These are phyloP conservation scores for Colletotrichum tropicicola DNA, from an alignment of 2,329 filamentous ascomycete genomes.

Conservation along the genomic window DNA sequence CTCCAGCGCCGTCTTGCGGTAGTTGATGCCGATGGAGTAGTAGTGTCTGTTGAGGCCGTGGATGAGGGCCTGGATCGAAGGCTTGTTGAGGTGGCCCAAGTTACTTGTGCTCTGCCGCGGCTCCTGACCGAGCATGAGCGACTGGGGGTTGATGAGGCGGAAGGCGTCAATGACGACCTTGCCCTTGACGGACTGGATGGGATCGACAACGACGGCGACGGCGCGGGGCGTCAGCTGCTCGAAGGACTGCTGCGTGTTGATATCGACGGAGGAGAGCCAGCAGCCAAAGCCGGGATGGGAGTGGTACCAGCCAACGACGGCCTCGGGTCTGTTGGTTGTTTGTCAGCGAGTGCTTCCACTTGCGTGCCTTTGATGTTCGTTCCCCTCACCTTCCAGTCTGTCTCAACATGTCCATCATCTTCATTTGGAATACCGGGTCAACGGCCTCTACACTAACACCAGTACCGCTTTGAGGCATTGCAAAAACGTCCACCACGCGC, in stretches of 20 bases:
- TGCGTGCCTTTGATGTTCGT: slow-evolving; percentile 3
- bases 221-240: slow-evolving; percentile 97
- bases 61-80: slow-evolving; percentile 98
- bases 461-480: slow-evolving; percentile 98
- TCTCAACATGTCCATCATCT: slow-evolving; percentile 99
- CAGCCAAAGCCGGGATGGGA: slow-evolving; percentile 99
- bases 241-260: slow-evolving; percentile 99
- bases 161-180: slow-evolving; percentile 99
- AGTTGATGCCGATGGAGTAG: slow-evolving; percentile 99
- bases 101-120: slow-evolving; percentile 98
- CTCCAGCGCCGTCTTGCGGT: slow-evolving; percentile 95
- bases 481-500: slow-evolving; percentile 97
- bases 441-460: slow-evolving; percentile 98
- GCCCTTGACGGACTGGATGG: slow-evolving; percentile 98
- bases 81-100: slow-evolving; percentile 97
- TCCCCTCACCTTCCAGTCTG: slow-evolving; percentile 91
- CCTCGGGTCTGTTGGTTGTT: slow-evolving; percentile 76
- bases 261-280: slow-evolving; percentile 98
- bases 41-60: slow-evolving; percentile 98
- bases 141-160: slow-evolving; percentile 97
- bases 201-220: slow-evolving; percentile 97
- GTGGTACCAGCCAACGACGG: slow-evolving; percentile 99
- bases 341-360: slow-evolving; percentile 7
- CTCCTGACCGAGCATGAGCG: slow-evolving; percentile 97
- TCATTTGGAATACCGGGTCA: slow-evolving; percentile 98